A percentile compares a stretch with the other conserved stretches of the same genome.
These are phyloP conservation scores for Solanum ahanhuiri DNA, from an alignment of 257 asterid species.

Conservation along the genomic window DNA sequence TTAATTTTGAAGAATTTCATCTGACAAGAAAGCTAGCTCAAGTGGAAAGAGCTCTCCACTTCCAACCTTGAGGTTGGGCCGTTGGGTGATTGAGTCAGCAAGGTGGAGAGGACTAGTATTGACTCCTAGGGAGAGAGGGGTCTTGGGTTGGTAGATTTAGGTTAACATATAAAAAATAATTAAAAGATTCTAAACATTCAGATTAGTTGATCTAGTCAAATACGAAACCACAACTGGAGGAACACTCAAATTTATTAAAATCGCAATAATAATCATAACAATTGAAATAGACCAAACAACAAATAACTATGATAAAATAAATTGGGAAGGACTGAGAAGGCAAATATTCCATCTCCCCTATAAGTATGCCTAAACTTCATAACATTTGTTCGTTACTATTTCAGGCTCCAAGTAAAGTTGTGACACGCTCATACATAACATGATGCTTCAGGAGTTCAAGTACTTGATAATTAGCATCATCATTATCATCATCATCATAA, in stretches of 20 bases:
- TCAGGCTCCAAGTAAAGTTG: neutral
- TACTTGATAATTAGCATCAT: neutral
- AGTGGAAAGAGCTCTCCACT: neutral
- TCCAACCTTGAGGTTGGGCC: neutral
- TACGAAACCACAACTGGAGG: neutral
- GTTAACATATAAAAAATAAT: neutral
- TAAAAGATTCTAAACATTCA: neutral
- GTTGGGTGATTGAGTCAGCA: neutral
- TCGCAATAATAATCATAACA: neutral
- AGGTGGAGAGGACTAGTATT: neutral
- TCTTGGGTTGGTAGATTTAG: neutral
- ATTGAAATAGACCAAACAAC: neutral
- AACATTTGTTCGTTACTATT: neutral
- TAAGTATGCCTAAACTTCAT: neutral
- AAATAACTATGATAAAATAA: neutral
- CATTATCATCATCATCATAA: neutral
- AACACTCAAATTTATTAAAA: neutral
- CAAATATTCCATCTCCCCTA: neutral
- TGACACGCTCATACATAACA: constrained; percentile 9
- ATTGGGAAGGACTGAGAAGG: neutral
- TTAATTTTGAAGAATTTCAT: neutral
- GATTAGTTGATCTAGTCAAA: neutral
- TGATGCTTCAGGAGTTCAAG: constrained; percentile 10
- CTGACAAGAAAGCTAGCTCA: neutral
- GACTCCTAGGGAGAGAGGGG: neutral